phyloP scores from a whole-genome alignment of 345 rosid genomes.

The Populus tremula region DNA sequence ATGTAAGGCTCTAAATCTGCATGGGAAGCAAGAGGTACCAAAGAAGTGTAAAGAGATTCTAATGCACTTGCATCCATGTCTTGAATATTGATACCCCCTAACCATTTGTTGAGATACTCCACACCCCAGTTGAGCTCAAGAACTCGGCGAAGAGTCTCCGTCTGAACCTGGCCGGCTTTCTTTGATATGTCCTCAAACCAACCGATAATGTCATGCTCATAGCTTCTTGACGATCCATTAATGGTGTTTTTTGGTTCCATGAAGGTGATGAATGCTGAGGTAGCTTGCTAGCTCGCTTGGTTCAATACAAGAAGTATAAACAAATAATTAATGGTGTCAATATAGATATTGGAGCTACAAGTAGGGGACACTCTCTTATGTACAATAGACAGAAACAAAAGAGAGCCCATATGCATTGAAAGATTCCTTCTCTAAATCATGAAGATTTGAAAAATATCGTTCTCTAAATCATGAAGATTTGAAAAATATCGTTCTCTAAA shows the following conservation, averaged over 20 bases:
- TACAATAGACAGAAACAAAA: neutral
- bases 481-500: constrained; percentile 8
- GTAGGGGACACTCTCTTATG: neutral
- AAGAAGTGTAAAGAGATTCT: constrained; percentile 64
- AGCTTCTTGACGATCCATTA: constrained; percentile 21
- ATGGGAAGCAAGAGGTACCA: constrained; percentile 81
- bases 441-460: constrained; percentile 8
- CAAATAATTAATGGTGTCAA: neutral
- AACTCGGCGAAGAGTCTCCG: constrained; percentile 65
- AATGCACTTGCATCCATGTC: constrained; percentile 55
- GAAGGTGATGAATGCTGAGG: neutral
- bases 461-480: neutral
- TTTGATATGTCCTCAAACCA: constrained; percentile 65
- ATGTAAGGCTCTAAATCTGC: constrained; percentile 79
- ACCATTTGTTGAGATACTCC: constrained; percentile 67
- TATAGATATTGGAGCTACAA: neutral
- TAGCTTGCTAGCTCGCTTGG: neutral
- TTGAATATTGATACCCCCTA: constrained; percentile 44
- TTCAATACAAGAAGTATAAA: neutral
- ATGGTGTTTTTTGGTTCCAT: neutral
- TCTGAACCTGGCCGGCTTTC: constrained; percentile 54
- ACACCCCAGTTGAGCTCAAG: constrained; percentile 56
- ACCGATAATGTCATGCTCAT: constrained; percentile 42
- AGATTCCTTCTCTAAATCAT: neutral
- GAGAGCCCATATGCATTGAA: constrained; percentile 13